Conservation (phyloP, 2,329 filamentous ascomycete genomes). For the Clathrospora elynae region DNA sequence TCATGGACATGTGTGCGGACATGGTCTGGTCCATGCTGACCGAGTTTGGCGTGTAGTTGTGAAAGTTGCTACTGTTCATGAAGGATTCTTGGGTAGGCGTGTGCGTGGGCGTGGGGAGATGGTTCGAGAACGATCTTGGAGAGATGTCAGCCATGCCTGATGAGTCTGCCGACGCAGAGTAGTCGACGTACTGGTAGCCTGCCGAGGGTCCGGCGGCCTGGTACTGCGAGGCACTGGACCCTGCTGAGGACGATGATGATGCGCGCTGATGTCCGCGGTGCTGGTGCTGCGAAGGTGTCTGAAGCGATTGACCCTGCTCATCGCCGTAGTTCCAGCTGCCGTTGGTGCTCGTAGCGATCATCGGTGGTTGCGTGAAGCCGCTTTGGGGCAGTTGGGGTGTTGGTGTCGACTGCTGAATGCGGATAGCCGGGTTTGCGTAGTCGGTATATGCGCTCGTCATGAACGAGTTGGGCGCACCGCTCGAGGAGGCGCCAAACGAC, state of each 20-base stretch:
- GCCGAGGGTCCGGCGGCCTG: slow-evolving; percentile 35
- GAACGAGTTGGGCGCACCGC: slow-evolving; percentile 31
- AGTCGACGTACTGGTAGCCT: slow-evolving; percentile 53
- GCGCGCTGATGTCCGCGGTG: slow-evolving; percentile 45
- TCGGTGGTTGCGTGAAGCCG: slow-evolving; percentile 36
- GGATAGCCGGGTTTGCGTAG: slow-evolving; percentile 46
- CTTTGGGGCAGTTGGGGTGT: slow-evolving; percentile 40
- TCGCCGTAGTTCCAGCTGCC: slow-evolving; percentile 43
- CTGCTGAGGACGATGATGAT: slow-evolving; percentile 48
- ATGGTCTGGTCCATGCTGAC: slow-evolving; percentile 51
- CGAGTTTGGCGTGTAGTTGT: slow-evolving; percentile 52
- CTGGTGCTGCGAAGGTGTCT: slow-evolving; percentile 39
- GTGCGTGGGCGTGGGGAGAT: slow-evolving; percentile 61
- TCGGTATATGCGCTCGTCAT: slow-evolving; percentile 43
- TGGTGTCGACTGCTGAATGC: slow-evolving; percentile 50
- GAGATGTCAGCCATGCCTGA: slow-evolving; percentile 42
- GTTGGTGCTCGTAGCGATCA: slow-evolving; percentile 38
- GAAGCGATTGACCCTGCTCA: slow-evolving; percentile 41
- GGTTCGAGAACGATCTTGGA: slow-evolving; percentile 54
- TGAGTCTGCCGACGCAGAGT: slow-evolving; percentile 45
- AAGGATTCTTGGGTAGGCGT: slow-evolving; percentile 60
- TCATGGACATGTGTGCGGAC: slow-evolving; percentile 64
- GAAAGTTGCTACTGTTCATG: slow-evolving; percentile 53
- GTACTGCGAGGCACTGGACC: slow-evolving; percentile 45
- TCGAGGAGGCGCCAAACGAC: slow-evolving; percentile 26